Evolutionary conservation across 2,329 filamentous ascomycete genomes (phyloP), one percentile per base, ranked within the genome.

Genomic region (Furcasterigmium furcatum): DNA sequence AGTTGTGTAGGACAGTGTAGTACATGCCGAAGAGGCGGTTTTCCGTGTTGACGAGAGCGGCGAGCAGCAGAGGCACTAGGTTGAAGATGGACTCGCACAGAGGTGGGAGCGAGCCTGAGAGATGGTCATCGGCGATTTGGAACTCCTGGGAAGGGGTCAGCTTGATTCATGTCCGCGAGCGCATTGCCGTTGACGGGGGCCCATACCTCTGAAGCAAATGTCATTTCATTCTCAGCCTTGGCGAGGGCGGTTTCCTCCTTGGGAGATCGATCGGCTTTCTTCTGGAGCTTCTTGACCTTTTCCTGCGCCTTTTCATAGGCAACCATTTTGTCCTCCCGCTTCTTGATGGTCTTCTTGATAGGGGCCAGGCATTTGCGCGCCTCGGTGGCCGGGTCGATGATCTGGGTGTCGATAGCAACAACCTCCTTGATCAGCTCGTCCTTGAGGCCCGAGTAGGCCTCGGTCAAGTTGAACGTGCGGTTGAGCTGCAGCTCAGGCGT

Each of bases 291-390:
- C 58, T 87, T 84, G 29, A 84, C 82, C 50, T 84, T 82, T 55
- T 84, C 80, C 62, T 88, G 83, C 54, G 84, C 84, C 55, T 87
- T 81, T 65, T 95, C 90, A 59, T 84, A 94, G 61, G 95, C 90
- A 48, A 91, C 63, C 44, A 89, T 85, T 66, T 84, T 88, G 57
- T 91, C 87, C 60, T 94, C 88, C 39, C 90, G 75, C 64, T 89
- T 91, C 68, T 92, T 94, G 58, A 95, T 88, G 1, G 84, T 85
- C 68, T 91, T 94, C 58, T 87, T 84, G 61, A 94, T 74, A 3
- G 86, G 83, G 52, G 84, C 80, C 48, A 92, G 74, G 44, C 71
- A 79, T 43, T 85, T 80, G 56, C 82, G 85, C 8, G 86, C 86
- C 43, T 85, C 78, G 46, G 79, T 80, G 4, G 85, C 85, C 0